Evolutionary conservation across 495 filamentous ascomycete genomes (phyloP).

Genomic region (Chaetomium tenue): DNA sequence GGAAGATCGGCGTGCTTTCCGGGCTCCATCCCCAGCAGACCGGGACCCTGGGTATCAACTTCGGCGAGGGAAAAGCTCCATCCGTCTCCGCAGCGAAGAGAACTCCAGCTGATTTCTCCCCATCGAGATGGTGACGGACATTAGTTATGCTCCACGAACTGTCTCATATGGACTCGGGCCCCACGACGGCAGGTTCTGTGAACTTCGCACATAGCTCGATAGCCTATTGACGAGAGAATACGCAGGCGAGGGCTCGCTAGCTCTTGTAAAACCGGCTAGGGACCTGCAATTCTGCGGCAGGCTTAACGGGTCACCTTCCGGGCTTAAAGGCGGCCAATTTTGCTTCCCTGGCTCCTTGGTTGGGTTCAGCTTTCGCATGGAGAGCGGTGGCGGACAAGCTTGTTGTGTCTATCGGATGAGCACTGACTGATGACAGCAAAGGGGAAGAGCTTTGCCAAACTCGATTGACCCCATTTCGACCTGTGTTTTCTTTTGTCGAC

Average conservation of each 20-base stretch:
- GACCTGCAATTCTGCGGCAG: too few species aligned
- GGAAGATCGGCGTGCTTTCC: slow-evolving; percentile 74
- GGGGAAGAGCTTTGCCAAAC: too few species aligned
- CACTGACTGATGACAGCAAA: too few species aligned
- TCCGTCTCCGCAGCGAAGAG: slow-evolving; percentile 75
- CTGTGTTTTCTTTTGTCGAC: too few species aligned
- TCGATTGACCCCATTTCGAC: too few species aligned
- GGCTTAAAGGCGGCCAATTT: too few species aligned
- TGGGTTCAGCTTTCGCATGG: slow-evolving; percentile 64
- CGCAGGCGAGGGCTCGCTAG: slow-evolving; percentile 87
- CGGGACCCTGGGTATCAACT: slow-evolving; percentile 78
- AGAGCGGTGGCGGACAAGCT: too few species aligned
- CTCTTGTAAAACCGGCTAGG: slow-evolving; percentile 69
- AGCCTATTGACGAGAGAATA: slow-evolving; percentile 75
- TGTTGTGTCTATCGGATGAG: too few species aligned
- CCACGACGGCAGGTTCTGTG: slow-evolving; percentile 79
- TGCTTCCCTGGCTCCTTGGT: too few species aligned
- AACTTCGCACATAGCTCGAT: slow-evolving; percentile 82
- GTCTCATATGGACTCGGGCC: slow-evolving; percentile 80
- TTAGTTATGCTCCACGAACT: slow-evolving; percentile 98
- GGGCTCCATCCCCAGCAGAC: slow-evolving; percentile 80
- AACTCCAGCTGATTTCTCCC: slow-evolving; percentile 79
- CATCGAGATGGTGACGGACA: slow-evolving; percentile 76
- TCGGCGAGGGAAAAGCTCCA: slow-evolving; percentile 75
- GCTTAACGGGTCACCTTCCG: too few species aligned